phyloP scores from a whole-genome alignment of 345 rosid genomes.

The Populus euphratica region DNA sequence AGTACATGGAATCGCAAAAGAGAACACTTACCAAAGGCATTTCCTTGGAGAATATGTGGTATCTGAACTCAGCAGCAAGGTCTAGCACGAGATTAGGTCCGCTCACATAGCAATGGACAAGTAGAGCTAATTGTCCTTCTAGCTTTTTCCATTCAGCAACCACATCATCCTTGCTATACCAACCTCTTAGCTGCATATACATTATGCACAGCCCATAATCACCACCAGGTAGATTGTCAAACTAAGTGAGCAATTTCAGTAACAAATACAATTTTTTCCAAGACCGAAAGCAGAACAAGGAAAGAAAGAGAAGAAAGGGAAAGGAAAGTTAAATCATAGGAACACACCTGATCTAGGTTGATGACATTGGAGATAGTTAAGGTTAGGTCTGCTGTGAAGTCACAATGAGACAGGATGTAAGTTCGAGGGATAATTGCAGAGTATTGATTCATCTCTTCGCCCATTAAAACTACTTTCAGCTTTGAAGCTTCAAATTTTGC shows the following conservation, averaged over 20 bases:
- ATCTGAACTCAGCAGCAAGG: constrained; percentile 81
- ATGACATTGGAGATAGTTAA: constrained; percentile 72
- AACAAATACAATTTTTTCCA: not conserved
- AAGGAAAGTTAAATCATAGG: not conserved
- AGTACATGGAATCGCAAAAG: not conserved
- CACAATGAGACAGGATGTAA: constrained; percentile 87
- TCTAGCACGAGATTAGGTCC: constrained; percentile 65
- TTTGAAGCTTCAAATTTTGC: constrained; percentile 81
- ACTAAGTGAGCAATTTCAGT: not conserved
- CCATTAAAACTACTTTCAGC: constrained; percentile 61
- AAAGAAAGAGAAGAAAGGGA: not conserved
- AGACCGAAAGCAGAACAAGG: not conserved
- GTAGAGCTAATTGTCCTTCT: constrained; percentile 54
- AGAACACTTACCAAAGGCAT: constrained; percentile 66
- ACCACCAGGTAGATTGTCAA: not conserved
- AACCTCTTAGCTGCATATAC: constrained; percentile 59
- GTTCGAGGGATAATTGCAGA: constrained; percentile 62
- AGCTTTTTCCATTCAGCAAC: constrained; percentile 91
- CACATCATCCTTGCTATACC: constrained; percentile 86
- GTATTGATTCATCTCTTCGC: constrained; percentile 32
- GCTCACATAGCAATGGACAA: constrained; percentile 77
- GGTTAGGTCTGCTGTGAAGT: constrained; percentile 82
- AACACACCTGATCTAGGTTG: constrained; percentile 64
- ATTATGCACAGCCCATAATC: not conserved
- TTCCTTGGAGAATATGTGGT: constrained; percentile 90